Evolutionary conservation across 768 basidiomycete genomes (phyloP).

Genomic region (Leccinum broughii): DNA sequence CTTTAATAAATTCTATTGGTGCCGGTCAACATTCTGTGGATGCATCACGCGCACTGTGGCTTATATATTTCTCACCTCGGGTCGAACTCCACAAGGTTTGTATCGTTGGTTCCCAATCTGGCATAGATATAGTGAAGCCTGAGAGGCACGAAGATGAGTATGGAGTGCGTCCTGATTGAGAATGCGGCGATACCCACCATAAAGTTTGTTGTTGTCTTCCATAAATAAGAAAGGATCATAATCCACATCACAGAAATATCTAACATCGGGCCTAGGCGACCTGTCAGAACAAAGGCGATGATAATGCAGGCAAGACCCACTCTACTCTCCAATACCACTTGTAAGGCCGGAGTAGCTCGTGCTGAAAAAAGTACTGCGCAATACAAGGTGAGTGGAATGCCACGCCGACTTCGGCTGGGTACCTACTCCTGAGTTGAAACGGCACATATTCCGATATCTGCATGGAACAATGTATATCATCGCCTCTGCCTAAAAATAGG

Average conservation of each 20-base stretch:
- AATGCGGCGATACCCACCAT: constrained; percentile 35
- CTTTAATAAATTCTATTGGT: constrained; percentile 52
- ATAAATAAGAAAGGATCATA: constrained; percentile 56
- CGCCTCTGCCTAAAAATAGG: background rate
- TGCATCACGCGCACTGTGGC: constrained; percentile 15
- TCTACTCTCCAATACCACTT: constrained; percentile 67
- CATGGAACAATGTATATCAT: background rate
- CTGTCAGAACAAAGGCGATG: background rate
- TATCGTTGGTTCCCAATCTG: constrained; percentile 66
- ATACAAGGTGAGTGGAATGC: constrained; percentile 9
- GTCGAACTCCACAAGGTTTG: constrained; percentile 61
- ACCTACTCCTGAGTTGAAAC: constrained; percentile 68
- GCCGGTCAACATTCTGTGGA: constrained; percentile 33
- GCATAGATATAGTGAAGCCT: constrained; percentile 66
- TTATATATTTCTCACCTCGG: constrained; percentile 44
- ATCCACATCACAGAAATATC: constrained; percentile 54
- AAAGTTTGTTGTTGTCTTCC: constrained; percentile 52
- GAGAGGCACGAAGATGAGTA: background rate
- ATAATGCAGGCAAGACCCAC: constrained; percentile 28
- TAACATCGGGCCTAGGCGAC: constrained; percentile 43
- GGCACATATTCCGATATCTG: constrained; percentile 75
- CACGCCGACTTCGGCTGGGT: background rate
- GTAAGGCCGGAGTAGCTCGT: constrained; percentile 51
- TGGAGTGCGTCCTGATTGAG: background rate
- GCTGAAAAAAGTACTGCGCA: constrained; percentile 53